phyloP scores from a whole-genome alignment of 495 filamentous ascomycete genomes.

The Penicillium psychrofluorescens region DNA sequence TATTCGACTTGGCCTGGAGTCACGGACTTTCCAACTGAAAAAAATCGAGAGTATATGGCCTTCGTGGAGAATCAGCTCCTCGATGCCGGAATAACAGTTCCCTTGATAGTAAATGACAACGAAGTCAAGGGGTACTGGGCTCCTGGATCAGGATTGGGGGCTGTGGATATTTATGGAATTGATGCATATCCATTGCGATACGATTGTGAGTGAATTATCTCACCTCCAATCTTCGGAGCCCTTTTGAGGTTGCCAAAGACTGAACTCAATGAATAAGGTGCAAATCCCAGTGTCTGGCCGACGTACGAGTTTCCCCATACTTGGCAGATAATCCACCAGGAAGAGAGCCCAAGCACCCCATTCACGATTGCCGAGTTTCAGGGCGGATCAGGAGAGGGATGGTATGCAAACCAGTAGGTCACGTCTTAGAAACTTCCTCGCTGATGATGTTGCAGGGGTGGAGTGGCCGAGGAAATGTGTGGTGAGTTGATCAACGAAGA shows the following conservation, averaged over 20 bases:
- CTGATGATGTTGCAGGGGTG: conserved; percentile 42
- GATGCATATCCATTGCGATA: conserved; percentile 59
- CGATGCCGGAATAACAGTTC: conserved; percentile 57
- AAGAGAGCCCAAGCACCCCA: conserved; percentile 52
- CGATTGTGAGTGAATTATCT: conserved; percentile 27
- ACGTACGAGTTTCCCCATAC: conserved; percentile 30
- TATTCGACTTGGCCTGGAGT: conserved; percentile 33
- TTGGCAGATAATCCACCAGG: conserved; percentile 34
- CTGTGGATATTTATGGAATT: conserved; percentile 65
- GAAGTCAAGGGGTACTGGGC: conserved; percentile 44
- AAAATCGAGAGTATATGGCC: conserved; percentile 53
- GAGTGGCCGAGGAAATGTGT: conserved; percentile 52
- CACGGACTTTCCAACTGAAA: conserved; percentile 25
- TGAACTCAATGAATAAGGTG: conserved; percentile 4
- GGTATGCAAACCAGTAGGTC: background rate
- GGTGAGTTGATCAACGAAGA: conserved; percentile 50
- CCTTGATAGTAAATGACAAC: conserved; percentile 65
- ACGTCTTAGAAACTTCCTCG: too few relatives aligned
- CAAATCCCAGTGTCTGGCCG: conserved; percentile 39
- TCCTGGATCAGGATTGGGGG: conserved; percentile 49
- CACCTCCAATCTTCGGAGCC: background rate
- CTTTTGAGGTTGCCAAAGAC: background rate
- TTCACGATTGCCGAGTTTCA: conserved; percentile 51
- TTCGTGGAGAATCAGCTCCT: conserved; percentile 53
- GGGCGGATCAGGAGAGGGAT: conserved; percentile 3